Conservation (phyloP, 345 rosid genomes). For the Brassica nigra region DNA sequence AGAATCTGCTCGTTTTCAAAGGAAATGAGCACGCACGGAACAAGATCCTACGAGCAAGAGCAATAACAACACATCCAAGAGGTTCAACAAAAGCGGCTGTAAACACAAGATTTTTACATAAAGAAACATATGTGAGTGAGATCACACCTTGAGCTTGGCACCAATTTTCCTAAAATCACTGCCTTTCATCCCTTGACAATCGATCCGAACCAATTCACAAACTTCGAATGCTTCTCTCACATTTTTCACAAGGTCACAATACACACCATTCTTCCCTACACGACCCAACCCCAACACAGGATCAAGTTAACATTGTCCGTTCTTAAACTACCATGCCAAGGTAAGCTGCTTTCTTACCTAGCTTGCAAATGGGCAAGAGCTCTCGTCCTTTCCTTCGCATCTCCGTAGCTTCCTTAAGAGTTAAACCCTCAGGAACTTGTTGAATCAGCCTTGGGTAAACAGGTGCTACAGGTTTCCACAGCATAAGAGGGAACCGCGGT, state of each 20-base stretch:
- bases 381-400: slow-evolving; percentile 85
- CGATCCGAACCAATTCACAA: slow-evolving; percentile 81
- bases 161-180: slow-evolving; percentile 87
- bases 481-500: slow-evolving; percentile 86
- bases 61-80: background rate
- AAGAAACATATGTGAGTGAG: background rate
- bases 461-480: slow-evolving; percentile 87
- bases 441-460: slow-evolving; percentile 77
- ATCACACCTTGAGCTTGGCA: slow-evolving; percentile 81
- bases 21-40: slow-evolving; percentile 82
- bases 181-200: slow-evolving; percentile 75
- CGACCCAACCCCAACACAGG: slow-evolving; percentile 8
- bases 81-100: background rate
- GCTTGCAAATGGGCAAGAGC: slow-evolving; percentile 74
- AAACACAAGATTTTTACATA: background rate
- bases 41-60: slow-evolving; percentile 65
- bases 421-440: slow-evolving; percentile 70
- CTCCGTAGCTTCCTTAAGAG: slow-evolving; percentile 62
- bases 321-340: slow-evolving; percentile 1
- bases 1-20: slow-evolving; percentile 81
- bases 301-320: background rate
- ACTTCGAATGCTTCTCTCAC: slow-evolving; percentile 90
- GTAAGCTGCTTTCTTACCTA: slow-evolving; percentile 49
- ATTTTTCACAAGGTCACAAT: slow-evolving; percentile 60
- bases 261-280: slow-evolving; percentile 88